Evolutionary conservation across 2,329 filamentous ascomycete genomes (phyloP).

Genomic region (Lecanicillium sp.): DNA sequence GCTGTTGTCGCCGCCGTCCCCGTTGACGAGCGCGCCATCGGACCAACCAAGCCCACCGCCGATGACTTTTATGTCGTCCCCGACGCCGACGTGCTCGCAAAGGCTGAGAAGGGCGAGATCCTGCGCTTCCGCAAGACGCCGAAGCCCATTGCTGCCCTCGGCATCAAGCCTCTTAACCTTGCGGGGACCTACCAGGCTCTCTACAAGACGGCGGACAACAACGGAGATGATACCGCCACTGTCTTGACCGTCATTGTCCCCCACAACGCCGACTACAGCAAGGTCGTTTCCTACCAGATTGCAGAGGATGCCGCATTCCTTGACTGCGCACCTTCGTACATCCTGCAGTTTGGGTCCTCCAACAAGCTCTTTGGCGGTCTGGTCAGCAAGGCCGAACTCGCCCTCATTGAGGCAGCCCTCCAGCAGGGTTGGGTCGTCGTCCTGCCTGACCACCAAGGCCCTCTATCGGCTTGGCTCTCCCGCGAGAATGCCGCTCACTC

Average conservation of each 20-base stretch:
- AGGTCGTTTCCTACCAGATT: constrained; percentile 33
- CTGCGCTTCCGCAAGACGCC: constrained; percentile 8
- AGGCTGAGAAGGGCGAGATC: constrained; percentile 7
- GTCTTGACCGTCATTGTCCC: constrained; percentile 30
- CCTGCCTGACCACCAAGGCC: constrained; percentile 40
- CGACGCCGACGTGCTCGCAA: not conserved
- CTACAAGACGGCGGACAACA: constrained; percentile 29
- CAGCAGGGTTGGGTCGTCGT: constrained; percentile 37
- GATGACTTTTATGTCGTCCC: constrained; percentile 14
- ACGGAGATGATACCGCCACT: constrained; percentile 25
- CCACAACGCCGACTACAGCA: constrained; percentile 16
- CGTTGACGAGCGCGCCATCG: not conserved
- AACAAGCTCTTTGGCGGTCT: constrained; percentile 26
- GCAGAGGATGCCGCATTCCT: constrained; percentile 30
- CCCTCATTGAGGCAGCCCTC: constrained; percentile 20
- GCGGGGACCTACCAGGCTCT: constrained; percentile 23
- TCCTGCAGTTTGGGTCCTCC: constrained; percentile 11
- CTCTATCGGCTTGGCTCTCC: constrained; percentile 32
- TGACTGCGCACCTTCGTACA: constrained; percentile 22
- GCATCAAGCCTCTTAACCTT: constrained; percentile 14
- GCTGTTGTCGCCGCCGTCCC: not conserved
- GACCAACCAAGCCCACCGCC: constrained; percentile 6
- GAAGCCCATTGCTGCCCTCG: constrained; percentile 6
- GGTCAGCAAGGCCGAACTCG: constrained; percentile 13
- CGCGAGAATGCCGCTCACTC: constrained; percentile 32